phyloP scores from a whole-genome alignment of 2,329 filamentous ascomycete genomes.

The Dendrostoma leiphaemia region DNA sequence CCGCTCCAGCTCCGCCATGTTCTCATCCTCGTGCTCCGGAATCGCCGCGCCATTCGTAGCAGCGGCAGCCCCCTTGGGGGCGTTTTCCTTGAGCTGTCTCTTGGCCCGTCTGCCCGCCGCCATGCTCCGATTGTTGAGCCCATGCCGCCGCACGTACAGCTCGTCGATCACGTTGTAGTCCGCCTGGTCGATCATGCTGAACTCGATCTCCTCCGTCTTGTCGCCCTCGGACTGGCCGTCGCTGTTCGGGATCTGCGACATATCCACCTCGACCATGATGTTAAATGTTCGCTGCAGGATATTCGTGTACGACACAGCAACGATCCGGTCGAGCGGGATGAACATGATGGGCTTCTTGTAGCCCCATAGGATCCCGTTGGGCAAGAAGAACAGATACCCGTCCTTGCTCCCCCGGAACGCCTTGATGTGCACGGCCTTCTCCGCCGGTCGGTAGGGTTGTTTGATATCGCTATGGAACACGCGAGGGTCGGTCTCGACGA shows the following conservation, averaged over 20 bases:
- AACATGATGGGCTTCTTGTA: constrained; percentile 70
- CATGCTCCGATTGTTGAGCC: constrained; percentile 66
- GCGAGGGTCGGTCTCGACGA: constrained; percentile 51
- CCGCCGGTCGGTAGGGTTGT: constrained; percentile 57
- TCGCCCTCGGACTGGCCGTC: constrained; percentile 13
- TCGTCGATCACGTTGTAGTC: constrained; percentile 64
- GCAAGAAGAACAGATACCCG: constrained; percentile 65
- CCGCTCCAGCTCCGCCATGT: constrained; percentile 47
- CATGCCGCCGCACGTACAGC: constrained; percentile 58
- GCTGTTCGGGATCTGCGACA: constrained; percentile 20
- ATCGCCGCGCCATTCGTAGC: constrained; percentile 37
- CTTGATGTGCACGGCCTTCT: constrained; percentile 64
- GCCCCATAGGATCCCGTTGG: constrained; percentile 65
- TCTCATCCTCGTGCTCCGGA: constrained; percentile 36
- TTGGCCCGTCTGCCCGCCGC: constrained; percentile 66
- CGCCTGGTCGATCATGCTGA: constrained; percentile 68
- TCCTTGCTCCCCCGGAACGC: constrained; percentile 68
- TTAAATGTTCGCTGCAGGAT: constrained; percentile 70
- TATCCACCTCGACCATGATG: constrained; percentile 60
- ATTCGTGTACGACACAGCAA: constrained; percentile 64
- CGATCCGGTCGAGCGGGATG: constrained; percentile 58
- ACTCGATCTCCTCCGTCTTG: constrained; percentile 60
- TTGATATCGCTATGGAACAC: constrained; percentile 57
- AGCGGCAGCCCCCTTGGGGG: constrained; percentile 39
- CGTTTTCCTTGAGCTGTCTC: constrained; percentile 59